phyloP scores from a whole-genome alignment of 345 rosid genomes.

The Camelina laxa region DNA sequence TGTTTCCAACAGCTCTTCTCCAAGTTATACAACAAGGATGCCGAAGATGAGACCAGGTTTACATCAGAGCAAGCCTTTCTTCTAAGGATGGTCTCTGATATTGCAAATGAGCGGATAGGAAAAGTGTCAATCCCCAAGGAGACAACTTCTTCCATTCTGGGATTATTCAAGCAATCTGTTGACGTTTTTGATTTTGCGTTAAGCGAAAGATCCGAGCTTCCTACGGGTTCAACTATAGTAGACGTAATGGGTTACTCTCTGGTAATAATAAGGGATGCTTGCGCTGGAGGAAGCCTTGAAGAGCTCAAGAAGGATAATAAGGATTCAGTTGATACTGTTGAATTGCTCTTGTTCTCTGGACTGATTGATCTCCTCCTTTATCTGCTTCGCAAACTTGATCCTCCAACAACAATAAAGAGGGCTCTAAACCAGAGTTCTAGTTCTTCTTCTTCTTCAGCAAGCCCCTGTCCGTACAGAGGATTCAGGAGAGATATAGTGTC shows the following conservation, averaged over 20 bases:
- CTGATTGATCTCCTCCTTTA: constrained; percentile 53
- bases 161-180: constrained; percentile 52
- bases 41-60: constrained; percentile 32
- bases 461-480: constrained; percentile 71
- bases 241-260: constrained; percentile 76
- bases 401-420: constrained; percentile 64
- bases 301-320: constrained; percentile 39
- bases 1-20: constrained; percentile 59
- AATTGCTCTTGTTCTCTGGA: constrained; percentile 55
- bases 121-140: constrained; percentile 51
- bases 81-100: constrained; percentile 59
- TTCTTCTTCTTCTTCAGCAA: constrained; percentile 33
- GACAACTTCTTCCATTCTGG: constrained; percentile 45
- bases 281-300: constrained; percentile 51
- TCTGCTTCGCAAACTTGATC: constrained; percentile 69
- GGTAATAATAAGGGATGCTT: constrained; percentile 59
- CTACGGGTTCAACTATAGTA: constrained; percentile 52
- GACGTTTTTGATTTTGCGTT: constrained; percentile 44
- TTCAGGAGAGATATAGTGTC: constrained; percentile 81
- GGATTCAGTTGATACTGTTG: constrained; percentile 43
- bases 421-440: constrained; percentile 47
- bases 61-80: constrained; percentile 69
- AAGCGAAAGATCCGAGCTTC: constrained; percentile 58
- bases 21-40: constrained; percentile 4
- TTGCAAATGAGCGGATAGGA: constrained; percentile 54